Conservation (phyloP, 257 asterid genomes). For the Phtheirospermum japonicum region DNA sequence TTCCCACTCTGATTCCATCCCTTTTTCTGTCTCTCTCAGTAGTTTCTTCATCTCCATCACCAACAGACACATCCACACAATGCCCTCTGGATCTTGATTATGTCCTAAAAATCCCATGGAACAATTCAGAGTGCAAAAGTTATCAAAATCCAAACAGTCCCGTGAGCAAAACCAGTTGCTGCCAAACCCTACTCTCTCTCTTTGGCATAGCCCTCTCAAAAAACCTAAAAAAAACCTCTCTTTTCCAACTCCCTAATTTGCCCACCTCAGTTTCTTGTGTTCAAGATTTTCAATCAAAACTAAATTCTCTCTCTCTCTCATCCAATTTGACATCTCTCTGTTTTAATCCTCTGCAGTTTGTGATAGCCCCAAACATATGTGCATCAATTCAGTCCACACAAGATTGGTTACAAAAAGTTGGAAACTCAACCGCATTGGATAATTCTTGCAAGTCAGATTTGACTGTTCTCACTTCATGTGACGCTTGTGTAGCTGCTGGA, state of each 20-base stretch:
- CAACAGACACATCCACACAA: conserved; percentile 28
- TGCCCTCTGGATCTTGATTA: conserved; percentile 74
- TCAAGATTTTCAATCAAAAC: conserved; percentile 54
- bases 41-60: conserved; percentile 31
- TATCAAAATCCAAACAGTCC: conserved; percentile 24
- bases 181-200: conserved; percentile 74
- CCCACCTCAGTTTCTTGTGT: conserved; percentile 78
- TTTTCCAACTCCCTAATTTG: conserved; percentile 54
- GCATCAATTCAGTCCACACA: conserved; percentile 60
- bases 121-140: conserved; percentile 48
- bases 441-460: conserved; percentile 65
- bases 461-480: conserved; percentile 64
- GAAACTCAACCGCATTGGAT: conserved; percentile 50
- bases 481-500: conserved; percentile 70
- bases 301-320: conserved; percentile 48
- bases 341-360: conserved; percentile 70
- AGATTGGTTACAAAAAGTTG: conserved; percentile 63
- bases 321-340: conserved; percentile 53
- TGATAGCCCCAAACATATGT: conserved; percentile 43
- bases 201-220: conserved; percentile 59
- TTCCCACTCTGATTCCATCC: conserved; percentile 26
- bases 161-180: conserved; percentile 39
- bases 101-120: conserved; percentile 65
- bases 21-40: conserved; percentile 22
- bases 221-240: conserved; percentile 51